phyloP scores from a whole-genome alignment of 1,284 basidiomycete species.

The Trametes hirsuta region DNA sequence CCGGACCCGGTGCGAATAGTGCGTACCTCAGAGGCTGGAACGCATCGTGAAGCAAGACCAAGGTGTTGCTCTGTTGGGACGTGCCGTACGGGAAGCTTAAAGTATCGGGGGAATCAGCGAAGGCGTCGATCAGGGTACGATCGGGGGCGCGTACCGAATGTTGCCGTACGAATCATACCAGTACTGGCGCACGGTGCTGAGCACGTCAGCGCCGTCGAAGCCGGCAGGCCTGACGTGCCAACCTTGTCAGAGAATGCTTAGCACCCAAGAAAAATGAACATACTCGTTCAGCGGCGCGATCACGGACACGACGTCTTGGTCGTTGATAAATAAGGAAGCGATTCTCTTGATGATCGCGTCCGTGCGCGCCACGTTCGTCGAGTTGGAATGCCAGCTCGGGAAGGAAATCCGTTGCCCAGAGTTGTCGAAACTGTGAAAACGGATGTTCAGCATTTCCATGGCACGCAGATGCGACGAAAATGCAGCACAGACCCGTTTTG shows the following conservation, averaged over 20 bases:
- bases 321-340: slow-evolving; percentile 60
- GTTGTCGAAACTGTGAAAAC: slow-evolving; percentile 73
- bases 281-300: slow-evolving; percentile 83
- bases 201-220: slow-evolving; percentile 57
- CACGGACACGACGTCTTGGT: slow-evolving; percentile 61
- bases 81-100: slow-evolving; percentile 62
- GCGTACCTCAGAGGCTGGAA: slow-evolving; percentile 67
- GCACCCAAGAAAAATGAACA: slow-evolving; percentile 30
- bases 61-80: slow-evolving; percentile 57
- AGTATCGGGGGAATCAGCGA: slow-evolving; percentile 28
- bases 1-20: not conserved
- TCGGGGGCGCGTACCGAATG: slow-evolving; percentile 57
- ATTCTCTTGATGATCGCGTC: slow-evolving; percentile 70
- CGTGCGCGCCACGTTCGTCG: slow-evolving; percentile 72
- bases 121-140: slow-evolving; percentile 3
- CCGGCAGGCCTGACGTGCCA: slow-evolving; percentile 70
- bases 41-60: slow-evolving; percentile 83
- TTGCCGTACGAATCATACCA: slow-evolving; percentile 77
- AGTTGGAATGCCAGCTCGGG: slow-evolving; percentile 74
- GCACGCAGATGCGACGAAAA: not conserved
- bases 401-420: slow-evolving; percentile 70
- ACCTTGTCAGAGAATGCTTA: slow-evolving; percentile 1
- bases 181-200: slow-evolving; percentile 67
- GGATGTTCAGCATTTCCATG: not conserved
- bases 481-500: slow-evolving; percentile 68